Conservation (phyloP, 371 early-diverging fungal species). For the Mortierella sp. region DNA sequence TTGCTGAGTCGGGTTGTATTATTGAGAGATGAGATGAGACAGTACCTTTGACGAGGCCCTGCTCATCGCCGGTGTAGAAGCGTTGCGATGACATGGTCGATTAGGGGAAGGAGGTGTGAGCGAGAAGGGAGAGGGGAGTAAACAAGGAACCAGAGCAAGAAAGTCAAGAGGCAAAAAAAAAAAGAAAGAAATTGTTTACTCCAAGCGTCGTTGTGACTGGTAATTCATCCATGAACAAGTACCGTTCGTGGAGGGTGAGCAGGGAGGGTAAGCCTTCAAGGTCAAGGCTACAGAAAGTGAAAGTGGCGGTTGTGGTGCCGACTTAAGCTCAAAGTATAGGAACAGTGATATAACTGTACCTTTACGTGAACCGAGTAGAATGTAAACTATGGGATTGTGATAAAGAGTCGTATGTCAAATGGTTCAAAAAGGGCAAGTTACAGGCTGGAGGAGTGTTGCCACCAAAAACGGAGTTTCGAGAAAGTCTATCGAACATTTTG, state of each 20-base stretch:
- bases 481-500: background rate
- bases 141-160: conserved; percentile 10
- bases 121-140: background rate
- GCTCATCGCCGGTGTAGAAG: conserved; percentile 81
- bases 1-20: background rate
- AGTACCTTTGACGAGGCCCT: conserved; percentile 80
- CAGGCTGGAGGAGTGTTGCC: too few species aligned
- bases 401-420: too few species aligned
- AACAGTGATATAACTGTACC: too few species aligned
- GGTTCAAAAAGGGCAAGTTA: too few species aligned
- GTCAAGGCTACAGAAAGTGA: too few species aligned
- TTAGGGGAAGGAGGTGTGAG: background rate
- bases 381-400: too few species aligned
- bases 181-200: conserved; percentile 33
- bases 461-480: too few species aligned
- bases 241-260: too few species aligned
- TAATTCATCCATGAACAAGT: background rate
- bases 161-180: conserved; percentile 18
- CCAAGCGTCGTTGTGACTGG: conserved; percentile 9
- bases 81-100: conserved; percentile 50
- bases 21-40: background rate
- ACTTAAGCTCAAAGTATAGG: too few species aligned
- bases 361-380: too few species aligned
- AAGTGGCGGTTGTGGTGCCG: too few species aligned
- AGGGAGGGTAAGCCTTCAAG: too few species aligned